Conservation (phyloP, 306 rosid species). For the Sophora flavescens region DNA sequence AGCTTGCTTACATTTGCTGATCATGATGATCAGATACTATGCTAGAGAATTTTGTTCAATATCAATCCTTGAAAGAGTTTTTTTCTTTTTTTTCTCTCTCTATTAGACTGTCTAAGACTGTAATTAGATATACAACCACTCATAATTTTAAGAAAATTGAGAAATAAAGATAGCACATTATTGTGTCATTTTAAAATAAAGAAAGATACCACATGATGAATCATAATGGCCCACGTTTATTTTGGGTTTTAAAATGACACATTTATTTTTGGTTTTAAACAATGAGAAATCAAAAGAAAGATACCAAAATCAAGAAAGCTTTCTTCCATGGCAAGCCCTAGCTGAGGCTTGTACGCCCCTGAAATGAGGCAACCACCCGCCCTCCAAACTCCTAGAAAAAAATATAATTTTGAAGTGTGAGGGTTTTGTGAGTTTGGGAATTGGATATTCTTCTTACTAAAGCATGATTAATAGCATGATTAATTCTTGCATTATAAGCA, state of each 20-base stretch:
- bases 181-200: constrained; percentile 4
- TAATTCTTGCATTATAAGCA: not conserved
- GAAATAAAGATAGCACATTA: constrained; percentile 4
- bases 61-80: not conserved
- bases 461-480: not conserved
- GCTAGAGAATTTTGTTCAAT: not conserved
- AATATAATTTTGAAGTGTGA: too few relatives aligned
- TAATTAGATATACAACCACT: not conserved
- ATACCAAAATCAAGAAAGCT: not conserved
- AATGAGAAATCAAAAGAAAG: too few relatives aligned
- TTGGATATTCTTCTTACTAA: not conserved
- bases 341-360: too few relatives aligned
- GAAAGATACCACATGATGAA: too few relatives aligned
- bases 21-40: constrained; percentile 17
- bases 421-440: not conserved
- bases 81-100: not conserved
- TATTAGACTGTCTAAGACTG: not conserved
- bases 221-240: too few relatives aligned
- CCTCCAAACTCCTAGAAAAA: not conserved
- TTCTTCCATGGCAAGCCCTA: not conserved
- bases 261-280: too few relatives aligned
- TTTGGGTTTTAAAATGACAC: too few relatives aligned
- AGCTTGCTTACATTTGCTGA: constrained; percentile 3
- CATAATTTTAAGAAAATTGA: constrained; percentile 3
- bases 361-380: not conserved